These are phyloP conservation scores for Blastomyces silverae DNA, from an alignment of 2,329 filamentous ascomycete species.

Conservation along the genomic window DNA sequence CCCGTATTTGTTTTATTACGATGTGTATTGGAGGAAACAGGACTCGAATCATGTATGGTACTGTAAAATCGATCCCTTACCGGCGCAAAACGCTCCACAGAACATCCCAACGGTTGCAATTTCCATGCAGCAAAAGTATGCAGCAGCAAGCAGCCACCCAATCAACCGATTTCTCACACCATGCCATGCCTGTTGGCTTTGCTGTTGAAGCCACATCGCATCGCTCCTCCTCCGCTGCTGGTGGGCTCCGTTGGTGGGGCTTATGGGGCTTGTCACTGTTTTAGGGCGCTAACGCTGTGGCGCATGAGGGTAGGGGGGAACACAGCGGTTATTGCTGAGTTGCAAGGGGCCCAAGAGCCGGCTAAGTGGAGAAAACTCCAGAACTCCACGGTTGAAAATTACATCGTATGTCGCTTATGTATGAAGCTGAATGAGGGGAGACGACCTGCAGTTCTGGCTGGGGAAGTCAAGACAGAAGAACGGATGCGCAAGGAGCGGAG, in stretches of 20 bases:
- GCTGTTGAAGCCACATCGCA: constrained; percentile 10
- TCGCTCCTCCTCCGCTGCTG: neutral
- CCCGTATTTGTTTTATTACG: neutral
- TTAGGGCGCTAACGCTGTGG: neutral
- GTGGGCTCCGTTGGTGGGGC: constrained; percentile 6
- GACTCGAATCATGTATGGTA: neutral
- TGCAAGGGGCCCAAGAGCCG: neutral
- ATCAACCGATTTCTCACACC: neutral
- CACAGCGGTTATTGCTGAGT: neutral
- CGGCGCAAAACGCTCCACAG: neutral
- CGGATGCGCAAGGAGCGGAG: neutral
- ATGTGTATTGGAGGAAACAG: neutral
- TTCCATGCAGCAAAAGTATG: neutral
- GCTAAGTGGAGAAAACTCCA: constrained; percentile 1
- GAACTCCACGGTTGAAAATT: neutral
- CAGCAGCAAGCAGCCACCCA: neutral
- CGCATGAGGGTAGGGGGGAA: neutral
- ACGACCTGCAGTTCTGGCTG: neutral
- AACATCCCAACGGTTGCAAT: neutral
- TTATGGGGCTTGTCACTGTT: neutral
- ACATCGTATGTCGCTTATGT: neutral
- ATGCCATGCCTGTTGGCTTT: neutral
- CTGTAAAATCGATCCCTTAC: neutral
- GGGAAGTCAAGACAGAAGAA: neutral
- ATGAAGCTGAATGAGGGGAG: neutral